These are phyloP conservation scores for Margaritispora aquatica DNA, from an alignment of 495 filamentous ascomycete species.

Conservation along the genomic window DNA sequence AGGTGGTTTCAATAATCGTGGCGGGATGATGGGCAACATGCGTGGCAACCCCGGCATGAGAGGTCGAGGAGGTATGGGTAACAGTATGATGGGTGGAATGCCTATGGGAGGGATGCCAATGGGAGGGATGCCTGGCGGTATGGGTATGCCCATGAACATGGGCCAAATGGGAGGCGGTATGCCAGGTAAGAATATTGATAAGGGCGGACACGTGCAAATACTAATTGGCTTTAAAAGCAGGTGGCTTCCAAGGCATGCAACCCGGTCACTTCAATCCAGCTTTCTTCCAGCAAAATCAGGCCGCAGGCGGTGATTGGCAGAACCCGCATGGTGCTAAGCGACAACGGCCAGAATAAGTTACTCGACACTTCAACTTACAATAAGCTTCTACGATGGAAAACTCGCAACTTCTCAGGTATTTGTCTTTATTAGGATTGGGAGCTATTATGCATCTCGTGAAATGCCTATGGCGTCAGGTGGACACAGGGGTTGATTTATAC, in stretches of 20 bases:
- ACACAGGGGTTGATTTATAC: background rate
- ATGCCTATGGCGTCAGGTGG: constrained; percentile 12
- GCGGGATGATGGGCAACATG: constrained; percentile 66
- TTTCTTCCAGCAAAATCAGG: constrained; percentile 65
- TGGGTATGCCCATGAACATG: constrained; percentile 48
- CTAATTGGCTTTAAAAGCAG: constrained; percentile 23
- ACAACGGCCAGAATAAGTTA: constrained; percentile 55
- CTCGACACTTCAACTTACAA: background rate
- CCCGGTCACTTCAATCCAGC: constrained; percentile 67
- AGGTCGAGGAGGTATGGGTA: constrained; percentile 59
- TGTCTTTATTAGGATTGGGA: background rate
- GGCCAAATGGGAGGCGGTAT: constrained; percentile 49
- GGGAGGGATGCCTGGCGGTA: constrained; percentile 38
- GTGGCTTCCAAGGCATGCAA: constrained; percentile 63
- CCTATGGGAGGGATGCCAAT: constrained; percentile 52
- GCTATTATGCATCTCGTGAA: constrained; percentile 16
- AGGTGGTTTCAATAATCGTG: constrained; percentile 44
- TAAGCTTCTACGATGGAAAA: background rate
- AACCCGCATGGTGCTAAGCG: constrained; percentile 84
- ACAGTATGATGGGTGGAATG: constrained; percentile 62
- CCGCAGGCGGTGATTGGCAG: constrained; percentile 49
- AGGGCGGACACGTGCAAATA: background rate
- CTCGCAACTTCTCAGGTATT: background rate
- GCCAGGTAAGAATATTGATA: constrained; percentile 32
- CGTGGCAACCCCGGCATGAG: constrained; percentile 66